Evolutionary conservation across 306 rosid species (phyloP).

Genomic region (Glycine tomentella): DNA sequence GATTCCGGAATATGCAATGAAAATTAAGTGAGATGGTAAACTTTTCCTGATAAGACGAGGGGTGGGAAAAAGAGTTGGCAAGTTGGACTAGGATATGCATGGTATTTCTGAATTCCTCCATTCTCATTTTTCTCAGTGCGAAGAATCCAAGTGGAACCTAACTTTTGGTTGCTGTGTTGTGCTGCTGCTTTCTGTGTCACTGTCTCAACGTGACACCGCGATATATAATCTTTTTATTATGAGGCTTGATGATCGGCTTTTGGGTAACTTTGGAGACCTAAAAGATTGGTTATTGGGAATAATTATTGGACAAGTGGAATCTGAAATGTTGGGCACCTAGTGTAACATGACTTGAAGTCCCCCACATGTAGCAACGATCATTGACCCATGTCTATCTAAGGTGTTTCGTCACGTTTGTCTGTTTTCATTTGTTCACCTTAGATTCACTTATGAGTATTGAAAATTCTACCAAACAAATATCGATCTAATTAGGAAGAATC

Average conservation of each 20-base stretch:
- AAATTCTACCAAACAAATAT: too few relatives aligned
- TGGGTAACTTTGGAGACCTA: slow-evolving; percentile 39
- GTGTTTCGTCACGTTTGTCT: background rate
- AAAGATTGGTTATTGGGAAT: background rate
- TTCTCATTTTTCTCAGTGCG: background rate
- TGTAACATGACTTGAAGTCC: slow-evolving; percentile 33
- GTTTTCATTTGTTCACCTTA: slow-evolving; percentile 9
- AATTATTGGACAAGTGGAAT: slow-evolving; percentile 45
- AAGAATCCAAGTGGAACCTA: slow-evolving; percentile 49
- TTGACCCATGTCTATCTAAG: slow-evolving; percentile 30
- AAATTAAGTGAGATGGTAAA: slow-evolving; percentile 33
- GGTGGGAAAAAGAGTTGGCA: background rate
- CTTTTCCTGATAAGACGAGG: slow-evolving; percentile 25
- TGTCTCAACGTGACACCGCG: slow-evolving; percentile 36
- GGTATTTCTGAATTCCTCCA: background rate
- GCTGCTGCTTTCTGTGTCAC: slow-evolving; percentile 53
- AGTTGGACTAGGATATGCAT: slow-evolving; percentile 1
- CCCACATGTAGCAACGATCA: slow-evolving; percentile 42
- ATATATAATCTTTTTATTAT: slow-evolving; percentile 41
- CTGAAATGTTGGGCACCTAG: slow-evolving; percentile 41
- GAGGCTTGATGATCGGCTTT: slow-evolving; percentile 29
- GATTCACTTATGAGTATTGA: background rate
- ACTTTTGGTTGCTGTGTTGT: slow-evolving; percentile 45
- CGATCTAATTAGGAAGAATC: too few relatives aligned
- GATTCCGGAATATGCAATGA: slow-evolving; percentile 56